Evolutionary conservation across 129 eudicot species (phyloP).

Genomic region (Silybum marianum): DNA sequence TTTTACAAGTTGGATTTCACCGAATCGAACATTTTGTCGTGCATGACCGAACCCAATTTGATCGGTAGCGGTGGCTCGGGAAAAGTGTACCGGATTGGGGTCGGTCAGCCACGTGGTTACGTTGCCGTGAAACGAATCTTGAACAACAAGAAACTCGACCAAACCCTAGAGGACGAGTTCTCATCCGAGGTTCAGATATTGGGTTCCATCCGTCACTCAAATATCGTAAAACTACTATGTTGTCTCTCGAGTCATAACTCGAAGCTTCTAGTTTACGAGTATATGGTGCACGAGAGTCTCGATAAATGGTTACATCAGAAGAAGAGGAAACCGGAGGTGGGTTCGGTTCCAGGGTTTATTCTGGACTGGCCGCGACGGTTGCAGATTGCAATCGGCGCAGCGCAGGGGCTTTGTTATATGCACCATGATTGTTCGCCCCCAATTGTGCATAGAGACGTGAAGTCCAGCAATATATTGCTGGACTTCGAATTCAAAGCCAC

Average conservation of each 20-base stretch:
- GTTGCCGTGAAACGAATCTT: slow-evolving; percentile 82
- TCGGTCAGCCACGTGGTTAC: slow-evolving; percentile 50
- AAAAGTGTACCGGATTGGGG: slow-evolving; percentile 61
- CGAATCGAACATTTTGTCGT: slow-evolving; percentile 50
- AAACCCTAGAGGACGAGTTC: slow-evolving; percentile 61
- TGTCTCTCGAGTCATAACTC: slow-evolving; percentile 74
- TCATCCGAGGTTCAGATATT: slow-evolving; percentile 71
- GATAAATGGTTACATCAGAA: slow-evolving; percentile 79
- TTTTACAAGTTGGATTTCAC: slow-evolving; percentile 72
- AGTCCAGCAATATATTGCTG: slow-evolving; percentile 75
- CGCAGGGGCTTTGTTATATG: slow-evolving; percentile 82
- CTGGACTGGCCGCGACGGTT: slow-evolving; percentile 76
- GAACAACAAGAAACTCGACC: slow-evolving; percentile 51
- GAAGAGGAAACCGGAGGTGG: slow-evolving; percentile 38
- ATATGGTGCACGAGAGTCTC: slow-evolving; percentile 83
- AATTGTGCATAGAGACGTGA: slow-evolving; percentile 73
- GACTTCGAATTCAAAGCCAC: slow-evolving; percentile 67
- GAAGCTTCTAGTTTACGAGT: slow-evolving; percentile 87
- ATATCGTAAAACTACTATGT: slow-evolving; percentile 82
- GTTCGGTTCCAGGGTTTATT: slow-evolving; percentile 25
- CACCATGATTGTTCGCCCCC: slow-evolving; percentile 80
- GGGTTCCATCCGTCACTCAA: slow-evolving; percentile 79
- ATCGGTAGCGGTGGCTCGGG: slow-evolving; percentile 85
- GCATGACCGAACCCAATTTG: slow-evolving; percentile 61
- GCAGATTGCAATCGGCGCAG: slow-evolving; percentile 77